Percentiles rank a stretch among this genome's conserved stretches.
These are phyloP conservation scores for Aspergillus hortae DNA, from an alignment of 2,329 filamentous ascomycete genomes.

Conservation along the genomic window DNA sequence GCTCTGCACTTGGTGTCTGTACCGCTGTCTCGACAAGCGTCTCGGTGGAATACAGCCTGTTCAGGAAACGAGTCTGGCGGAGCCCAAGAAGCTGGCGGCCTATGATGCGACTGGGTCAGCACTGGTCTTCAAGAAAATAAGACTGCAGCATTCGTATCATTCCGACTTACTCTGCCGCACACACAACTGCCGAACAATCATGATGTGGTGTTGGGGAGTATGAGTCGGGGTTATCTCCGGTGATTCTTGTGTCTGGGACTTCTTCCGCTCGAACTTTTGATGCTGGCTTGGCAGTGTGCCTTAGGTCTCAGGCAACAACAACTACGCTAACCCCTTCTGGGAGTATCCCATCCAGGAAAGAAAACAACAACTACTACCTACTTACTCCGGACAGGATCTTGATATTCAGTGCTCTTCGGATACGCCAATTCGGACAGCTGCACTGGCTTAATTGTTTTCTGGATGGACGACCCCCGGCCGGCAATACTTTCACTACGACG, in stretches of 20 bases:
- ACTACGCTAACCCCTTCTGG: conserved; percentile 4
- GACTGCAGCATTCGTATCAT: not conserved
- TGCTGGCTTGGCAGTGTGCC: conserved; percentile 26
- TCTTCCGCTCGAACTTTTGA: conserved; percentile 35
- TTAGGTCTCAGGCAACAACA: conserved; percentile 22
- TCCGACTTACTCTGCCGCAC: conserved; percentile 39
- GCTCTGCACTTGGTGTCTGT: conserved; percentile 15
- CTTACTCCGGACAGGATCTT: too few species aligned
- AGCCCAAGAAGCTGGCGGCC: conserved; percentile 37
- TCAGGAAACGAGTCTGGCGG: conserved; percentile 29
- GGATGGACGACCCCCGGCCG: too few species aligned
- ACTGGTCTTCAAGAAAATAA: not conserved
- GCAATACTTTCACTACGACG: too few species aligned
- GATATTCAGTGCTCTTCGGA: too few species aligned
- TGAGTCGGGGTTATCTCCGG: conserved; percentile 3
- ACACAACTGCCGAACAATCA: conserved; percentile 41
- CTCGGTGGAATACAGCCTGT: conserved; percentile 33
- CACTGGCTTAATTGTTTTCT: too few species aligned
- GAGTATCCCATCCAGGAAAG: not conserved
- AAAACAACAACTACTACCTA: not conserved
- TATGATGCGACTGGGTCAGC: conserved; percentile 17
- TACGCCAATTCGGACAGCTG: too few species aligned
- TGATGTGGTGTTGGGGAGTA: conserved; percentile 22
- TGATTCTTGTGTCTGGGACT: conserved; percentile 14
- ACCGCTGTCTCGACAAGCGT: conserved; percentile 23